Percentiles rank a stretch among this genome's conserved stretches.
These are phyloP conservation scores for Erigeron philadelphicus DNA, from an alignment of 140 eudicot genomes.

Conservation along the genomic window DNA sequence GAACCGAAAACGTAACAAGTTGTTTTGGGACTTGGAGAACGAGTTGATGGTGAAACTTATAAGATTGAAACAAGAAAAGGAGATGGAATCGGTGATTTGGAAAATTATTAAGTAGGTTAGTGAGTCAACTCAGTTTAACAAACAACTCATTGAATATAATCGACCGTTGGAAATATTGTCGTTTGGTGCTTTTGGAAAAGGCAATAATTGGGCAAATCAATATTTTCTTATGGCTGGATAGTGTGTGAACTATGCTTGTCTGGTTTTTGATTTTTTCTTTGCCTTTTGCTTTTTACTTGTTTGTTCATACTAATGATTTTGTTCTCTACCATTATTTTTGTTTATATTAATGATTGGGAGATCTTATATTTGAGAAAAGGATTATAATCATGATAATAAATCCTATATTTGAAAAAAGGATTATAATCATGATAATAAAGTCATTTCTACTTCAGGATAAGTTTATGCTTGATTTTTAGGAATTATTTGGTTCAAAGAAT, in stretches of 20 bases:
- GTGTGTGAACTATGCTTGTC: slow-evolving; percentile 15
- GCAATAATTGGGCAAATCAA: slow-evolving; percentile 21
- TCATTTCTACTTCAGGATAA: too few relatives aligned
- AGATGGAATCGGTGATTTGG: slow-evolving; percentile 19
- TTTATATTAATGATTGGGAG: too few relatives aligned
- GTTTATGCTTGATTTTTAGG: too few relatives aligned
- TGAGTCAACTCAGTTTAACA: slow-evolving; percentile 32
- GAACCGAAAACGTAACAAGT: slow-evolving; percentile 40
- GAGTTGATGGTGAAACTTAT: slow-evolving; percentile 26
- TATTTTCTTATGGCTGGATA: slow-evolving; percentile 12
- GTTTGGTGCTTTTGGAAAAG: slow-evolving; percentile 9
- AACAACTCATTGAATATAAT: slow-evolving; percentile 16
- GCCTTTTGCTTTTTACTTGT: not conserved
- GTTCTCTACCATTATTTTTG: not conserved
- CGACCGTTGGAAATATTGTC: slow-evolving; percentile 32
- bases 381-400: too few relatives aligned
- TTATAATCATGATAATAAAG: too few relatives aligned
- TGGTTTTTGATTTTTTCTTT: not conserved
- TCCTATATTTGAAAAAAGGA: too few relatives aligned
- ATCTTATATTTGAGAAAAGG: too few relatives aligned
- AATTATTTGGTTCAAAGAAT: too few relatives aligned
- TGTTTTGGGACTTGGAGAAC: slow-evolving; percentile 51
- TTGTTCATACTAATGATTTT: not conserved
- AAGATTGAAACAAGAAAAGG: slow-evolving; percentile 26
- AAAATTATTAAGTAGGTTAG: slow-evolving; percentile 30